Percentiles rank a stretch among this genome's conserved stretches.
phyloP scores from a whole-genome alignment of 1,139 yeast species.

The Candida mesenterica region DNA sequence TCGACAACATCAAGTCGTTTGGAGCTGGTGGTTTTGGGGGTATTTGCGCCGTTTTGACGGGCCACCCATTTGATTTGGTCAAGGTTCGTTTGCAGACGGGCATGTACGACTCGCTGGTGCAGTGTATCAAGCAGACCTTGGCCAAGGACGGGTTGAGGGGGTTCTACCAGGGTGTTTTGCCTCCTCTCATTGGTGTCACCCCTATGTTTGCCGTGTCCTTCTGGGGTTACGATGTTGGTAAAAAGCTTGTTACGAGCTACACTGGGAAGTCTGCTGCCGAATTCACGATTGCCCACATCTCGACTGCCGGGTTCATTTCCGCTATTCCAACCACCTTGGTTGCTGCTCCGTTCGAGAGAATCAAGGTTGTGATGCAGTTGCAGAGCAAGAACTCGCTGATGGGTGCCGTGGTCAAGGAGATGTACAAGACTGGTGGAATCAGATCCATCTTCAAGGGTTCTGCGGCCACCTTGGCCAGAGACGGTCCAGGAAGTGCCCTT shows the following conservation, averaged over 20 bases:
- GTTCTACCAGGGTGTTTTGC: slow-evolving; percentile 81
- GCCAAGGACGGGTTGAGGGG: slow-evolving; percentile 74
- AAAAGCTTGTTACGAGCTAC: slow-evolving; percentile 57
- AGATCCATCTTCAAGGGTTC: slow-evolving; percentile 88
- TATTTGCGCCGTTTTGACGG: slow-evolving; percentile 76
- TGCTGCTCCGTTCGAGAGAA: slow-evolving; percentile 96
- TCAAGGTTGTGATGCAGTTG: slow-evolving; percentile 90
- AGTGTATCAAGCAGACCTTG: slow-evolving; percentile 68
- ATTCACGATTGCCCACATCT: slow-evolving; percentile 67
- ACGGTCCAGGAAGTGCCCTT: slow-evolving; percentile 97
- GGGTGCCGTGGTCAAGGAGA: slow-evolving; percentile 65
- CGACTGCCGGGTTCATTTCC: slow-evolving; percentile 93
- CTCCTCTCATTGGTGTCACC: slow-evolving; percentile 91
- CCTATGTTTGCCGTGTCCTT: slow-evolving; percentile 98
- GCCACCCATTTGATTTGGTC: slow-evolving; percentile 93
- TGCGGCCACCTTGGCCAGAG: slow-evolving; percentile 88
- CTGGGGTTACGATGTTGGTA: slow-evolving; percentile 97
- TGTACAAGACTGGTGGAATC: slow-evolving; percentile 80
- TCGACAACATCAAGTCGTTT: slow-evolving; percentile 68
- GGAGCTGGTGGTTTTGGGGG: slow-evolving; percentile 81
- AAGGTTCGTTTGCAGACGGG: slow-evolving; percentile 90
- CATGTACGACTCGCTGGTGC: slow-evolving; percentile 56
- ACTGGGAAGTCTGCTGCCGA: slow-evolving; percentile 41
- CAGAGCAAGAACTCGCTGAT: slow-evolving; percentile 49
- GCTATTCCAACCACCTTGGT: slow-evolving; percentile 94